Evolutionary conservation across 768 basidiomycete genomes (phyloP).

Genomic region (Boletus tylopilopsis): DNA sequence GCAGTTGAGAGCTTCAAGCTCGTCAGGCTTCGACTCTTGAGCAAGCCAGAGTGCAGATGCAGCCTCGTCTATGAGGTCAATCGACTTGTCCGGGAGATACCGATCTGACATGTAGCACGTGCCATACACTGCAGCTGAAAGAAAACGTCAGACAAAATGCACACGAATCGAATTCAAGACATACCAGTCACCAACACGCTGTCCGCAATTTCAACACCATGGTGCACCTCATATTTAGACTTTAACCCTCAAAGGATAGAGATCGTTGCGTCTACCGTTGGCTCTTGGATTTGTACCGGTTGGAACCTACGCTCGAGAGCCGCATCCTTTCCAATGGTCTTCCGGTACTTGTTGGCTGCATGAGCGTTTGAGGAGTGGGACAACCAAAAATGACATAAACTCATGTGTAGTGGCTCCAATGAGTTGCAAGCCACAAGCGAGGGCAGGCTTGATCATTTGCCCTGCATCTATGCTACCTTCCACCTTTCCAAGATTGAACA

Average conservation of each 20-base stretch:
- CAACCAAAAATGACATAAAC: slow-evolving; percentile 21
- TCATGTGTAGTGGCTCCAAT: slow-evolving; percentile 88
- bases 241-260: slow-evolving; percentile 87
- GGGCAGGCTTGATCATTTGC: slow-evolving; percentile 89
- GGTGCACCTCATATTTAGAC: slow-evolving; percentile 84
- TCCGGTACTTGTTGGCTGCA: slow-evolving; percentile 77
- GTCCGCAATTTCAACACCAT: slow-evolving; percentile 90
- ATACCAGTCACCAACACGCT: slow-evolving; percentile 79
- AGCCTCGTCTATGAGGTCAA: slow-evolving; percentile 92
- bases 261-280: slow-evolving; percentile 78
- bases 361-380: neutral
- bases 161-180: slow-evolving; percentile 8
- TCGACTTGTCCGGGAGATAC: slow-evolving; percentile 87
- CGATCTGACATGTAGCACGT: slow-evolving; percentile 85
- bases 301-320: slow-evolving; percentile 91
- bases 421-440: slow-evolving; percentile 82
- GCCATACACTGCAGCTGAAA: slow-evolving; percentile 73
- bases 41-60: slow-evolving; percentile 82
- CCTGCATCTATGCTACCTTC: slow-evolving; percentile 93
- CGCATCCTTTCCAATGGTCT: slow-evolving; percentile 89
- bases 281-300: slow-evolving; percentile 85
- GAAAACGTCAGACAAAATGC: neutral
- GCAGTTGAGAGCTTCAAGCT: slow-evolving; percentile 76
- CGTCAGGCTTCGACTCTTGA: slow-evolving; percentile 85
- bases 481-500: slow-evolving; percentile 86